Evolutionary conservation across 371 early-diverging fungal species (phyloP).

Genomic region (Mucor racemosus): DNA sequence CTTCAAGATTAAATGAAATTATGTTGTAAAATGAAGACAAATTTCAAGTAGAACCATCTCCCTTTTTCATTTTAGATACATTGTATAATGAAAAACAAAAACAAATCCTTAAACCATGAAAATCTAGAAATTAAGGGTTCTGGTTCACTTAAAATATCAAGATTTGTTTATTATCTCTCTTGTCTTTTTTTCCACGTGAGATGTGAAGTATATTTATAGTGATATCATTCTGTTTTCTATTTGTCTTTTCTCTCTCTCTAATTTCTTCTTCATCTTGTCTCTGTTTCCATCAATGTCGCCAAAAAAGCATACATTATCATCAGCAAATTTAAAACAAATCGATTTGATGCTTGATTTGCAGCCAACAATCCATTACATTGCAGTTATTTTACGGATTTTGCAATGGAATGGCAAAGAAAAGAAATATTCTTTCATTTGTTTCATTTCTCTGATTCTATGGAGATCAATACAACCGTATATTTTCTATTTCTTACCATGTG

Average conservation of each 20-base stretch:
- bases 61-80: too few relatives aligned
- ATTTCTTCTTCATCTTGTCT: neutral
- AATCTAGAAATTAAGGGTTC: neutral
- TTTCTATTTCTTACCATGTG: neutral
- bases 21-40: neutral
- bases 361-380: conserved; percentile 1
- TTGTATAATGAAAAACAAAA: neutral
- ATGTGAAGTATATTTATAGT: neutral
- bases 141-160: neutral
- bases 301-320: neutral
- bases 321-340: neutral
- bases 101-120: neutral
- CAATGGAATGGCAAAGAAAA: conserved; percentile 8
- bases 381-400: neutral
- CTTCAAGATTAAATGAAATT: neutral
- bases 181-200: neutral
- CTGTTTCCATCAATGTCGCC: too few relatives aligned
- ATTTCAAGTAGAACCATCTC: neutral
- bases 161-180: neutral
- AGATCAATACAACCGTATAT: neutral
- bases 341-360: neutral
- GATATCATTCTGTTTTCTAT: neutral
- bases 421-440: neutral
- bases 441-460: neutral
- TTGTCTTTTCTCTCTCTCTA: neutral